Evolutionary conservation across 1,284 basidiomycete species (phyloP).

Genomic region (Ustilago shanxiensis): DNA sequence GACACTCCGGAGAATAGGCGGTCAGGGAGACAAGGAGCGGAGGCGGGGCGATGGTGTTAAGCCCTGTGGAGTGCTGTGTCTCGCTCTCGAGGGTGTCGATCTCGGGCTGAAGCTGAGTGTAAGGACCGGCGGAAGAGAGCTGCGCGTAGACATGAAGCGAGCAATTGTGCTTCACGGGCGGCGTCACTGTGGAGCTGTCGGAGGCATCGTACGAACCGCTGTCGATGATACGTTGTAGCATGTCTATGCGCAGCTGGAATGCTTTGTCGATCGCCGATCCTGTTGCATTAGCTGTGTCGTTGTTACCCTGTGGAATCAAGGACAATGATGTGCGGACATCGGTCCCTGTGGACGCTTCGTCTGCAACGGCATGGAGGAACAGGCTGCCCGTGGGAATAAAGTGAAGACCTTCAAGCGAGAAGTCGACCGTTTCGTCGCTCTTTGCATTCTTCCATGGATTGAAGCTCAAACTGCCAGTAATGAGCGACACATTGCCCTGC

Average conservation of each 20-base stretch:
- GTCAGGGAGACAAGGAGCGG: slow-evolving; percentile 48
- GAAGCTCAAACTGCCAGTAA: slow-evolving; percentile 45
- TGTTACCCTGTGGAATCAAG: slow-evolving; percentile 29
- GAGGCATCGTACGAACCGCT: slow-evolving; percentile 38
- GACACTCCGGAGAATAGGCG: slow-evolving; percentile 67
- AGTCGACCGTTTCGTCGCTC: slow-evolving; percentile 35
- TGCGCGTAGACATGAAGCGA: slow-evolving; percentile 67
- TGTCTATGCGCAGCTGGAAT: slow-evolving; percentile 55
- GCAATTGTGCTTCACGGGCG: slow-evolving; percentile 53
- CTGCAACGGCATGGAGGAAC: slow-evolving; percentile 21
- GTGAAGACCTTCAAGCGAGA: slow-evolving; percentile 58
- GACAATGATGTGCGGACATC: slow-evolving; percentile 39
- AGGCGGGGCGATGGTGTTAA: slow-evolving; percentile 46
- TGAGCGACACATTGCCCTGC: slow-evolving; percentile 41
- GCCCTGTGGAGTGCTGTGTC: slow-evolving; percentile 59
- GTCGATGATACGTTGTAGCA: slow-evolving; percentile 43
- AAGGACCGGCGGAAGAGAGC: slow-evolving; percentile 54
- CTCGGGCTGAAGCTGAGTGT: slow-evolving; percentile 19
- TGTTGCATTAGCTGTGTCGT: slow-evolving; percentile 38
- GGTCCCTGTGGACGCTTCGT: slow-evolving; percentile 23
- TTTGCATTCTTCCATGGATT: neutral
- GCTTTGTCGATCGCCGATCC: slow-evolving; percentile 62
- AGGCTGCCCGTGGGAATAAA: slow-evolving; percentile 41
- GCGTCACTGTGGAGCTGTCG: neutral
- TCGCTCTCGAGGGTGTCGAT: slow-evolving; percentile 65